Conservation (phyloP, 2,329 filamentous ascomycete genomes). For the Penicillium sp. region DNA sequence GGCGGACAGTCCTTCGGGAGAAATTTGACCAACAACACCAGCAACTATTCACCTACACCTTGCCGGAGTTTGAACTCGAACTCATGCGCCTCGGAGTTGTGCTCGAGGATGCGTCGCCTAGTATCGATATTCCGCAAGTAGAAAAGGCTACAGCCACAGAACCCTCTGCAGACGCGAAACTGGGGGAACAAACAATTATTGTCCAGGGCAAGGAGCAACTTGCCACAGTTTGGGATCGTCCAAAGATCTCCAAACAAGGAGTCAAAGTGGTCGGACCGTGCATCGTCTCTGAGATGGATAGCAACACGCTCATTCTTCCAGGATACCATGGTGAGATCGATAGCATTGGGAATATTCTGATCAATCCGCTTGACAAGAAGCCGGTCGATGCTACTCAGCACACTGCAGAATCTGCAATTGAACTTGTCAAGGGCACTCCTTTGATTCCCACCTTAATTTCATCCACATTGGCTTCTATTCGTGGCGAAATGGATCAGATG, state of each 20-base stretch:
- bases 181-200: conserved; percentile 44
- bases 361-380: conserved; percentile 44
- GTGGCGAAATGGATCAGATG: conserved; percentile 56
- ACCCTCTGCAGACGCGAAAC: conserved; percentile 43
- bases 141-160: conserved; percentile 30
- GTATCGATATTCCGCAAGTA: conserved; percentile 43
- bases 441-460: conserved; percentile 52
- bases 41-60: conserved; percentile 52
- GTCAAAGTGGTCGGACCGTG: conserved; percentile 50
- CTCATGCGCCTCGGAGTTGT: conserved; percentile 54
- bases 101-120: conserved; percentile 48
- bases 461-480: conserved; percentile 50
- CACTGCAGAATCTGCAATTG: conserved; percentile 42
- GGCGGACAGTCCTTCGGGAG: conserved; percentile 38
- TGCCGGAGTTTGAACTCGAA: conserved; percentile 52
- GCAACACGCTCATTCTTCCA: conserved; percentile 56
- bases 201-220: conserved; percentile 46
- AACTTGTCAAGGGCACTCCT: conserved; percentile 45
- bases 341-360: conserved; percentile 54
- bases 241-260: conserved; percentile 45
- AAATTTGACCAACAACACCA: conserved; percentile 50
- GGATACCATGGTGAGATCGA: conserved; percentile 54
- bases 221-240: conserved; percentile 52
- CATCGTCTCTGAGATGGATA: conserved; percentile 57
- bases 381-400: conserved; percentile 32